Evolutionary conservation across 2,329 filamentous ascomycete species (phyloP), one percentile per base, ranked within the genome.

Genomic region (Arthrobotrys pseudoclavata): DNA sequence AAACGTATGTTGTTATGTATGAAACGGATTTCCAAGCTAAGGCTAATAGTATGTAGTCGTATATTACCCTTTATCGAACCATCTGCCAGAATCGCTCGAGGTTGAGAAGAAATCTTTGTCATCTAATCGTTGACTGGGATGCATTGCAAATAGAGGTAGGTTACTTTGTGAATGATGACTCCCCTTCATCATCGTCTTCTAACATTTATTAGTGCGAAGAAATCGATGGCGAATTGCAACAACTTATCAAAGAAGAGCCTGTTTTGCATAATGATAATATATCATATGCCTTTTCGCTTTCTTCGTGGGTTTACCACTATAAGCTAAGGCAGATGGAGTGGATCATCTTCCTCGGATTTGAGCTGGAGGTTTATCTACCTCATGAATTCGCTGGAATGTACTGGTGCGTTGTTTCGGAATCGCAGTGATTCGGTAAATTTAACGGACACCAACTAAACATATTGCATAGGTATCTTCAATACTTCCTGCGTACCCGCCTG

Each of bases 331-430:
- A 95, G 81, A 93, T 97, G 87, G 91, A 95, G 82, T 91, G 90
- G 86, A 91, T 96, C 53, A 87, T 97, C 15, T 92, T 97, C 82
- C 89, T 97, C 34, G 96, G 96, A 12, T 98, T 99, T 83, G 96
- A 99, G 84, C 90, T 97, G 12, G 91, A 95, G 50, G 89, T 97
- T 9, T 98, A 98, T 83, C 90, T 95, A 66, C 87, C 90, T 0
- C 91, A 97, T 83, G 96, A 99, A 83, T 86, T 96, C 9, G 88
- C 90, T 0, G 90, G 89, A 24, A 97, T 97, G 92, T 98, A 98
- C 83, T 96, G 92, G 90, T 76, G 40, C n/a, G 61, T 31, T 31
- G 9, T 50, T 13, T 50, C 4, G 12, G n/a, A 3, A 45, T 29
- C 3, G 5, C 3, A 15, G 10, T 31, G 10, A 53, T 20, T 1